A percentile compares a stretch with the other conserved stretches of the same genome.
These are phyloP conservation scores for Ambrosiella cleistominuta DNA, from an alignment of 2,329 filamentous ascomycete species.

Conservation along the genomic window DNA sequence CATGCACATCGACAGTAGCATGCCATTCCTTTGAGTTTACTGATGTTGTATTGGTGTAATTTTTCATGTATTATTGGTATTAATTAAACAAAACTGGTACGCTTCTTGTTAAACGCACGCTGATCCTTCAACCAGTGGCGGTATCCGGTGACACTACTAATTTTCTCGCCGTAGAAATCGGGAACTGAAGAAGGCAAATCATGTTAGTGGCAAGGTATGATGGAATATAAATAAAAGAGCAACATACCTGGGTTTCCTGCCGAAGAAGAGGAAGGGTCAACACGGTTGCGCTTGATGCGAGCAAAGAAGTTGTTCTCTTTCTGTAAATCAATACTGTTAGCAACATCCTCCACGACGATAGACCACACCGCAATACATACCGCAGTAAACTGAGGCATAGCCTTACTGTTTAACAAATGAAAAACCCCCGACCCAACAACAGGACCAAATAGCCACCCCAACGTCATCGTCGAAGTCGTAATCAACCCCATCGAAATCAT, in stretches of 20 bases:
- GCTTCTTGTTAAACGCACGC: slow-evolving; percentile 89
- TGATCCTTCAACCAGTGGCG: slow-evolving; percentile 95
- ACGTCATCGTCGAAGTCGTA: slow-evolving; percentile 56
- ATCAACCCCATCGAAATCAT: slow-evolving; percentile 70
- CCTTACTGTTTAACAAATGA: slow-evolving; percentile 47
- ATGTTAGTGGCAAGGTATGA: background rate
- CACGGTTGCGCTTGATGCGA: slow-evolving; percentile 77
- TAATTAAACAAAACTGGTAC: slow-evolving; percentile 40
- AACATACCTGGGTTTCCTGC: slow-evolving; percentile 61
- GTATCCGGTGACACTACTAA: slow-evolving; percentile 80
- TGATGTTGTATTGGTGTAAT: background rate
- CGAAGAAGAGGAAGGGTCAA: slow-evolving; percentile 77
- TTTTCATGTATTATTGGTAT: background rate
- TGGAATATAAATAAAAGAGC: background rate
- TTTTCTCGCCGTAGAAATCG: slow-evolving; percentile 98
- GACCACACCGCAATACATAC: slow-evolving; percentile 26
- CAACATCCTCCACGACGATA: background rate
- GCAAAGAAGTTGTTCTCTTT: slow-evolving; percentile 93
- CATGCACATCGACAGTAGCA: slow-evolving; percentile 40
- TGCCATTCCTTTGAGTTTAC: slow-evolving; percentile 34
- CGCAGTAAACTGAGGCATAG: slow-evolving; percentile 52
- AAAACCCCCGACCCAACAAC: slow-evolving; percentile 67
- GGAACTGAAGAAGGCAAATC: slow-evolving; percentile 38
- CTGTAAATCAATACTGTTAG: slow-evolving; percentile 21
- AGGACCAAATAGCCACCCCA: slow-evolving; percentile 78